Percentiles rank a stretch among this genome's conserved stretches.
These are phyloP conservation scores for Pyricularia sp. DNA, from an alignment of 2,329 filamentous ascomycete species.

Conservation along the genomic window DNA sequence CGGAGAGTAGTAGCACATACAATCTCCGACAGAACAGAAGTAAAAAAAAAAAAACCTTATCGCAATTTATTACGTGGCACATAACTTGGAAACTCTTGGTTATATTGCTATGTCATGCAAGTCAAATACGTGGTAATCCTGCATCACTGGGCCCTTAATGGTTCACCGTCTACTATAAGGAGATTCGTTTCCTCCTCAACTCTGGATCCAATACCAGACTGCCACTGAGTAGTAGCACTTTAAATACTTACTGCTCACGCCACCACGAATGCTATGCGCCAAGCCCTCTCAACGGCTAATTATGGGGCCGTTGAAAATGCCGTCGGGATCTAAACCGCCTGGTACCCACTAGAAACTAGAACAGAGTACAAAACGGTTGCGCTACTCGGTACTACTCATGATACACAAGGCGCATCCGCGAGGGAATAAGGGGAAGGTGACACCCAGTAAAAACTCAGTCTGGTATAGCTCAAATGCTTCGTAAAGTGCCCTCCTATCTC, in stretches of 20 bases:
- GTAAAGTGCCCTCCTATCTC: neutral
- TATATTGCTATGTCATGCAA: neutral
- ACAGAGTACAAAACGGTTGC: too few relatives aligned
- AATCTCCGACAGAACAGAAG: neutral
- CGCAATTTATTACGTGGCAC: neutral
- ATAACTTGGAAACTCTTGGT: neutral
- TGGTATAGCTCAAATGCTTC: neutral
- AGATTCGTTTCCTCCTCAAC: too few relatives aligned
- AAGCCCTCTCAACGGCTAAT: neutral
- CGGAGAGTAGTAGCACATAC: neutral
- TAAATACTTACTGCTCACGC: too few relatives aligned
- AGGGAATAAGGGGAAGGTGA: neutral
- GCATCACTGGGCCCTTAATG: neutral
- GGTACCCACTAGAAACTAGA: neutral
- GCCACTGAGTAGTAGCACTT: too few relatives aligned
- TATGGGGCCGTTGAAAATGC: neutral
- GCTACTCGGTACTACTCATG: too few relatives aligned
- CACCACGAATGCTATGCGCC: neutral
- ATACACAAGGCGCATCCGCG: too few relatives aligned
- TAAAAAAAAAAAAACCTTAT: neutral
- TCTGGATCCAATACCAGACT: too few relatives aligned
- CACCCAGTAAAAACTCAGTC: neutral
- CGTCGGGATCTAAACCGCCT: neutral
- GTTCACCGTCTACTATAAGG: too few relatives aligned
- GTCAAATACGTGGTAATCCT: neutral